phyloP scores from a whole-genome alignment of 495 filamentous ascomycete genomes.

The Xylaria palmicola region DNA sequence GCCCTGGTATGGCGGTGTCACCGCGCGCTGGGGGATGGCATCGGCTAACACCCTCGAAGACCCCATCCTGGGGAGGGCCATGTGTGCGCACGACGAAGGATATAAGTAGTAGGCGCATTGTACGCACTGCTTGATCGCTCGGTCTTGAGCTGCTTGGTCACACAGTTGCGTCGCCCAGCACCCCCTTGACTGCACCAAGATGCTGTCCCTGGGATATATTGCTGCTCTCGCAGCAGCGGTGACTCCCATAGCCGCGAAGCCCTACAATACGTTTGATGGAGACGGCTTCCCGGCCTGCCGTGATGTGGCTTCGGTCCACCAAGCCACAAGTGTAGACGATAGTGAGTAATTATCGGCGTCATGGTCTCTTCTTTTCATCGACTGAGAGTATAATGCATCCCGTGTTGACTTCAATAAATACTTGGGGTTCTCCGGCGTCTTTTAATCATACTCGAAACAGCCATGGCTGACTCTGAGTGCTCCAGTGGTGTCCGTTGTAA shows the following conservation, averaged over 20 bases:
- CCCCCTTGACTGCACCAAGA: constrained; percentile 10
- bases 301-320: constrained; percentile 41
- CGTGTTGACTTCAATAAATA: too few relatives aligned
- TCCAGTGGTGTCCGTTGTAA: constrained; percentile 42
- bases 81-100: not conserved
- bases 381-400: too few relatives aligned
- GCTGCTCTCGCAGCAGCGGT: constrained; percentile 14
- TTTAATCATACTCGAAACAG: too few relatives aligned
- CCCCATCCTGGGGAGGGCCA: not conserved
- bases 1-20: not conserved
- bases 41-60: not conserved
- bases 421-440: too few relatives aligned
- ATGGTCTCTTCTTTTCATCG: too few relatives aligned
- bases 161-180: not conserved
- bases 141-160: not conserved
- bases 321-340: constrained; percentile 44
- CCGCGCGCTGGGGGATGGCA: not conserved
- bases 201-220: constrained; percentile 21
- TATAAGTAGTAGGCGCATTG: not conserved
- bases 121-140: not conserved
- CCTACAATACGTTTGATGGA: constrained; percentile 52
- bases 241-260: constrained; percentile 24
- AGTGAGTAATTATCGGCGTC: too few relatives aligned
- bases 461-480: too few relatives aligned
- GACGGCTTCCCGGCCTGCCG: constrained; percentile 46